These are phyloP conservation scores for Berberis vulgaris DNA, from an alignment of 164 flowering plant species.

Conservation along the genomic window DNA sequence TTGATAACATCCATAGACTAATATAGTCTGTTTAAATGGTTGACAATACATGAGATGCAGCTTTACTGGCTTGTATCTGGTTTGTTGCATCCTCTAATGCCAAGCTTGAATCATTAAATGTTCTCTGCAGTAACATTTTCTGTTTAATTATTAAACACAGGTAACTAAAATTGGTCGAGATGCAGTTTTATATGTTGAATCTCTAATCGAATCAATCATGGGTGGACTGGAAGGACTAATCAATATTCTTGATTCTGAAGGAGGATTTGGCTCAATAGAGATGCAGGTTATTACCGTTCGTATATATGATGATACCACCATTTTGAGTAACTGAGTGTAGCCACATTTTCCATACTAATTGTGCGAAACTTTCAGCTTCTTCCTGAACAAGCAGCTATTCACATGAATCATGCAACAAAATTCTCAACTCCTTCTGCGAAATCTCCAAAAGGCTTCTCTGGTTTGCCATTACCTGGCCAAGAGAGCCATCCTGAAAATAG, in stretches of 20 bases:
- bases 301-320: neutral
- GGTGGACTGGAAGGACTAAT: constrained; percentile 97
- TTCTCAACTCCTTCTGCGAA: constrained; percentile 48
- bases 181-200: constrained; percentile 93
- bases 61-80: no score
- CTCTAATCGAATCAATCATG: constrained; percentile 95
- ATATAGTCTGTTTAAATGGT: no score
- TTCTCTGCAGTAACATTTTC: neutral
- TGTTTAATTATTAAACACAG: constrained; percentile 27
- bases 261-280: constrained; percentile 94
- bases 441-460: constrained; percentile 58
- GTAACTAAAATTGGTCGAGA: constrained; percentile 91
- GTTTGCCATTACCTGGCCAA: constrained; percentile 76
- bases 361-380: constrained; percentile 56
- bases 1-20: no score
- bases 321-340: constrained; percentile 4
- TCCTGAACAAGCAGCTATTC: constrained; percentile 93
- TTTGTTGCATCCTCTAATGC: no score
- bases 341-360: constrained; percentile 17
- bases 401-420: constrained; percentile 72
- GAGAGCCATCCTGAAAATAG: constrained; percentile 92
- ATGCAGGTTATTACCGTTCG: constrained; percentile 52
- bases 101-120: neutral
- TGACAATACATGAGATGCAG: no score
- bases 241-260: constrained; percentile 96